phyloP scores from a whole-genome alignment of 805 yeast species.

The Candida tammaniensis region DNA sequence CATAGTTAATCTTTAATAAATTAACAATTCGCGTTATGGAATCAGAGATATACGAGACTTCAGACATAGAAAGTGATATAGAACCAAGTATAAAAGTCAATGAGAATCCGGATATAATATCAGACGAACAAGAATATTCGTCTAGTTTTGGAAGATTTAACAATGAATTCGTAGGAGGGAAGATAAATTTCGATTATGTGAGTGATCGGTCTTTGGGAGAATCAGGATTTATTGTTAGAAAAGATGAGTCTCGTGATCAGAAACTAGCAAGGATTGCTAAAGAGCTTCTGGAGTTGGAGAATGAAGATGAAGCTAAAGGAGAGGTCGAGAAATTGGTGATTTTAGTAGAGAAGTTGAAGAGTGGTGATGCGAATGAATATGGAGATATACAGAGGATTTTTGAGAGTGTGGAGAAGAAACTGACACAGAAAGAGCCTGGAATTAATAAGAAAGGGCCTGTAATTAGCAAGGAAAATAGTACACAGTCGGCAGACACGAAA shows the following conservation, averaged over 20 bases:
- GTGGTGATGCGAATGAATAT: slow-evolving; percentile 5
- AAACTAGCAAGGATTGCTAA: slow-evolving; percentile 33
- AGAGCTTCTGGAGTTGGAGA: slow-evolving; percentile 30
- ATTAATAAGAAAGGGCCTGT: background rate
- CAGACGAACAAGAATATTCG: slow-evolving; percentile 14
- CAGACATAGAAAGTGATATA: slow-evolving; percentile 38
- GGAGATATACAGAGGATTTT: slow-evolving; percentile 8
- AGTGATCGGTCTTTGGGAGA: slow-evolving; percentile 16
- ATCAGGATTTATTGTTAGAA: slow-evolving; percentile 20
- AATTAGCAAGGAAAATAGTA: no score
- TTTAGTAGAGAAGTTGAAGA: slow-evolving; percentile 9
- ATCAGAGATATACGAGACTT: slow-evolving; percentile 44
- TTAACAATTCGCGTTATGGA: slow-evolving; percentile 3
- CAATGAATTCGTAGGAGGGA: slow-evolving; percentile 17
- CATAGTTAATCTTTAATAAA: background rate
- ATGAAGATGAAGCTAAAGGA: slow-evolving; percentile 5
- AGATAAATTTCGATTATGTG: slow-evolving; percentile 39
- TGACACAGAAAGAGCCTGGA: slow-evolving; percentile 1
- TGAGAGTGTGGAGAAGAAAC: slow-evolving; percentile 3
- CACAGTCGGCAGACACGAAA: background rate
- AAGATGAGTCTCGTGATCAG: slow-evolving; percentile 36
- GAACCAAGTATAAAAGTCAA: slow-evolving; percentile 4
- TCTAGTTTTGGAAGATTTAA: slow-evolving; percentile 11
- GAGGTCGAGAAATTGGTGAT: slow-evolving; percentile 9
- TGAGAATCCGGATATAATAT: slow-evolving; percentile 14